Percentiles rank a stretch among this genome's conserved stretches.
Conservation (phyloP, 1,139 yeast genomes). For the Pichia terricola region DNA sequence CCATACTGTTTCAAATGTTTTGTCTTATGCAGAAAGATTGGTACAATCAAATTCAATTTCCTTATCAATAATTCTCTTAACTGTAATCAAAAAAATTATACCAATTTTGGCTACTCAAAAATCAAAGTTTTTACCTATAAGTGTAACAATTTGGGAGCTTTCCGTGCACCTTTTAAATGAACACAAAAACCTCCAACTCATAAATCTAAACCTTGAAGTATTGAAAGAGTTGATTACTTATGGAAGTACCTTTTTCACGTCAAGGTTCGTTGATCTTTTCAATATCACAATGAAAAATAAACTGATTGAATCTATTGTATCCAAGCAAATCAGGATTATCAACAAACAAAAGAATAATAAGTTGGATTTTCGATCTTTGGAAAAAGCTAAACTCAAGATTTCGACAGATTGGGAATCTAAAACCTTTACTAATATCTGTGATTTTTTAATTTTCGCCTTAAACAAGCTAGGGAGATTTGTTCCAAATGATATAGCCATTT, state of each 20-base stretch:
- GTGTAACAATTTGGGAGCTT: constrained; percentile 65
- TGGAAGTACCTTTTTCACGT: constrained; percentile 42
- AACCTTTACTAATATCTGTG: constrained; percentile 21
- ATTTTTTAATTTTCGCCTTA: constrained; percentile 21
- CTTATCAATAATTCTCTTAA: constrained; percentile 48
- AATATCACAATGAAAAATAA: too few species aligned
- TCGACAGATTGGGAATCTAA: constrained; percentile 25
- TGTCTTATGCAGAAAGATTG: constrained; percentile 60
- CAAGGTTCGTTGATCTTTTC: constrained; percentile 36
- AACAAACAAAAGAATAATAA: too few species aligned
- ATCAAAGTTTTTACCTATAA: constrained; percentile 51
- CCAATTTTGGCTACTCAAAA: constrained; percentile 60
- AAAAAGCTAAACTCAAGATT: constrained; percentile 6
- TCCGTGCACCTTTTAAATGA: constrained; percentile 31
- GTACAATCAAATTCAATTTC: constrained; percentile 57
- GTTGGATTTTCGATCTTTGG: too few species aligned
- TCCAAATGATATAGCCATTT: constrained; percentile 21
- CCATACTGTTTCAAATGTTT: constrained; percentile 47
- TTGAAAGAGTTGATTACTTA: constrained; percentile 30
- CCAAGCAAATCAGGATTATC: too few species aligned
- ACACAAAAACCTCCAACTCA: constrained; percentile 29
- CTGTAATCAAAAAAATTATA: constrained; percentile 38
- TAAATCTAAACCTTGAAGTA: constrained; percentile 28
- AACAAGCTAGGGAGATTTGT: constrained; percentile 25
- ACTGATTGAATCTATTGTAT: too few species aligned